Base-by-base conservation (phyloP, 208 protist genomes). In the Jaenimonas drosophilae region DNA sequence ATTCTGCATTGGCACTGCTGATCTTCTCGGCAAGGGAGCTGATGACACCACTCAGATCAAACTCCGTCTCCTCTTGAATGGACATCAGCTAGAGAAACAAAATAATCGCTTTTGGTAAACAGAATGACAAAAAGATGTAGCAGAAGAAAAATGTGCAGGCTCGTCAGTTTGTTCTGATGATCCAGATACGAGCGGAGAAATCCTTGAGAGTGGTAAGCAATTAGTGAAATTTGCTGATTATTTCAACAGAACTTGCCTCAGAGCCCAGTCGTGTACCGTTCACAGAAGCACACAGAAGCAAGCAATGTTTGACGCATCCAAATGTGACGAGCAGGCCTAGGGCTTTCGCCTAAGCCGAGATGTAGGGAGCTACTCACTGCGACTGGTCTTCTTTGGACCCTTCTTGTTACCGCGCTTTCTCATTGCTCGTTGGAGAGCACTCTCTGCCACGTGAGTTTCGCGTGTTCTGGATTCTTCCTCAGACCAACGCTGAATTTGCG, bases 401-500 rank as follows among this genome's bases (percentile, higher is more conserved):
- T 19, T 43, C 38, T 9, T 23, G 38, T 9, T n/a, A 41, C 52
- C 31, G 37, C 55, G 49, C 28, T 48, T 26, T 5, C 63, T 62
- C 24, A 55, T 68, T 40, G 43, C 55, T 12, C 58, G 67, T n/a
- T 76, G 70, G 7, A 83, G 58, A 9, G 64, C 67, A 23, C 62
- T 64, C 32, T 55, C 53, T 14, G 75, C 48, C 14, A 32, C n/a
- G 12, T 55, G 51, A 12, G 56, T 43, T 24, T 88, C 76, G 1
- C 47, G 45, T 12, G 45, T 43, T 3, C 78, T 42, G n/a, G 50
- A 41, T 12, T 58, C 56, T 21, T 88, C 75, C 2, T 28, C 27
- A 30, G 71, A 50, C 75, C 66, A 81, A 4, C 53, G 47, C 32
- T 63, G 44, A 27, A 77, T 19, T 41, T 77, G 59, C 2, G 70